Base-by-base conservation (phyloP, 306 rosid genomes). In the Quercus glauca region DNA sequence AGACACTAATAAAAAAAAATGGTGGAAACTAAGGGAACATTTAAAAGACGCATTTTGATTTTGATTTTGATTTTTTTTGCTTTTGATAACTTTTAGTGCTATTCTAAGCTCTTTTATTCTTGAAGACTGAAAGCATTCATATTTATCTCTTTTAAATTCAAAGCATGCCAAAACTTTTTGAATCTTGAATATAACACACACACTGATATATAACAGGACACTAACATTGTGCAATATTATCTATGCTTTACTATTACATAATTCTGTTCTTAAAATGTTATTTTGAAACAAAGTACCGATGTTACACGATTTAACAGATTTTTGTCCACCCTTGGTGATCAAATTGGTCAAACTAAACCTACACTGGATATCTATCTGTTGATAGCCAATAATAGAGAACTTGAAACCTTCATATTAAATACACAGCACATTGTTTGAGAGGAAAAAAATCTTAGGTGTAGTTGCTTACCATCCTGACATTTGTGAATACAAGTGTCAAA, bases 401-500 rank as follows among this genome's bases (percentile, higher is more conserved):
- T 59, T 59, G 19, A 49, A 55, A 53, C 55, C 7, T 63, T 19
- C 56, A 35, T 19, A 67, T 19, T 35, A 19, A 33, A 11, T 35
- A 19, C 15, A 67, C 11, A n/a, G 35, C 10, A 33, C 17, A 19
- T 67, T 9, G 45, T 12, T n/a, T 35, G 28, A 75, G 51, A 55
- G 55, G 58, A 18, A 12, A 12, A 26, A 55, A 28, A 49, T 12
- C 43, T 60, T 45, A 67, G 60, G 78, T 77, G 67, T 60, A 55
- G 75, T 78, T 45, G 25, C 95, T 84, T 83, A 91, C 99, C 97
- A 76, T 88, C 90, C 43, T 77, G 81, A 69, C 88, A 90, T 76
- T 79, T 81, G 41, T 77, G 90, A 81, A 80, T 49, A 74, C 89
- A 78, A 28, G 84, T 10, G 81, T 89, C 93, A 70, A 81, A 76